These are phyloP conservation scores for Craspedostauros australis DNA, from an alignment of 108 stramenopile genomes.

Conservation along the genomic window DNA sequence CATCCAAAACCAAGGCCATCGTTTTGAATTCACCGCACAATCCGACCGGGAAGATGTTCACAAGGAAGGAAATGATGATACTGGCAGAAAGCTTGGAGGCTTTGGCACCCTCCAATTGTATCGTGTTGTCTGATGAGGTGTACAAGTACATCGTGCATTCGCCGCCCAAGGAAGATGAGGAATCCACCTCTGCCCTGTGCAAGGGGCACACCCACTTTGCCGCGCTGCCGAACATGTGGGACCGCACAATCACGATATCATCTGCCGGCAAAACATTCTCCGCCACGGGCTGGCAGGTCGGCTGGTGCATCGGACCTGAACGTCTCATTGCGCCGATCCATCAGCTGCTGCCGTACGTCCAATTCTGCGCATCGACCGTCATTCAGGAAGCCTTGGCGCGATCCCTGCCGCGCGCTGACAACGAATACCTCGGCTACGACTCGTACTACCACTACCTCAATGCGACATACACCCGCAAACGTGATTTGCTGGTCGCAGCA, in stretches of 20 bases:
- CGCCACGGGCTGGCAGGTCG: conserved; percentile 99
- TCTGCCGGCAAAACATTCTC: conserved; percentile 99
- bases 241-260: conserved; percentile 89
- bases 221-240: conserved; percentile 86
- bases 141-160: conserved; percentile 97
- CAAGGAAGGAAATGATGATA: conserved; percentile 74
- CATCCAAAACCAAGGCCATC: conserved; percentile 83
- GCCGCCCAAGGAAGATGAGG: conserved; percentile 40
- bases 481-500: conserved; percentile 68
- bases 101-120: conserved; percentile 69
- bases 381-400: conserved; percentile 88
- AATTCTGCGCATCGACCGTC: conserved; percentile 94
- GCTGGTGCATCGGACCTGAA: conserved; percentile 92
- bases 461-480: conserved; percentile 75
- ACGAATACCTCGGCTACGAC: conserved; percentile 72
- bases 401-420: conserved; percentile 72
- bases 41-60: conserved; percentile 97
- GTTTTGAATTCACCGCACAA: conserved; percentile 98
- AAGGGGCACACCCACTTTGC: conserved; percentile 83
- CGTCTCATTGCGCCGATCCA: conserved; percentile 70
- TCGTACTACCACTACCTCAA: conserved; percentile 76
- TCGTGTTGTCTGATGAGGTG: conserved; percentile 93
- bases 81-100: conserved; percentile 75
- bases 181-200: conserved; percentile 38
- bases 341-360: conserved; percentile 84